Base-by-base conservation (phyloP, 495 filamentous ascomycete species). In the Xylaria curta region DNA sequence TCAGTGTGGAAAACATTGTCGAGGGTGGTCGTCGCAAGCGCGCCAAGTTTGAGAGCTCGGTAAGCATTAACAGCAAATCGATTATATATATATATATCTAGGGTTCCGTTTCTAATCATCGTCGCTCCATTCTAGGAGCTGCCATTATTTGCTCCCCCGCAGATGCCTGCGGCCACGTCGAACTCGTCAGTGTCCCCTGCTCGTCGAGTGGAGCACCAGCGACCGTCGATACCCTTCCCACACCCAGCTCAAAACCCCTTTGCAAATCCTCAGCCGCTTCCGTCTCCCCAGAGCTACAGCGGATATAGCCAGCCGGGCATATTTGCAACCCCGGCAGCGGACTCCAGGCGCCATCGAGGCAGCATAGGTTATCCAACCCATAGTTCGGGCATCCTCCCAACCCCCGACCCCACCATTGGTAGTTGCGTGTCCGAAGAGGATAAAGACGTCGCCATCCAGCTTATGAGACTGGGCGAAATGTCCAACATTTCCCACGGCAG, bases 381-480 rank as follows among this genome's bases (percentile, higher is more conserved):
- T 67, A 75, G 83, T 19, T 70, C 81, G 2, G 82, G 82, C 42
- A 87, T 94, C 73, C 84, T 97, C 69, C 94, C 94, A 9, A 98
- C 97, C 4, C 97, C 96, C 5, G 95, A 97, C 72, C 94, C 95
- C 13, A 98, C 97, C 17, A 91, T 97, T 71, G 92, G 92, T 46
- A 98, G 94, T 83, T 95, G 91, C 75, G 94, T 98, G 78, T 98
- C 95, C 4, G 96, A 99, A 79, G 96, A 99, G 79, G 96, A 99
- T 79, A 96, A 98, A 78, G 97, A 99, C 82, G 96, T 97, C 75
- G 96, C 96, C 61, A 89, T 97, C 78, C 95, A 98, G 80, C 86
- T 99, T 73, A 98, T 99, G 89, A 91, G 94, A 71, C 86, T 99
- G 65, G 94, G 95, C n/a, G 93, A 97, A 77, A 90, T 93, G 73